Base-by-base conservation (phyloP, 148 eudicot species). In the Oxyria digyna region DNA sequence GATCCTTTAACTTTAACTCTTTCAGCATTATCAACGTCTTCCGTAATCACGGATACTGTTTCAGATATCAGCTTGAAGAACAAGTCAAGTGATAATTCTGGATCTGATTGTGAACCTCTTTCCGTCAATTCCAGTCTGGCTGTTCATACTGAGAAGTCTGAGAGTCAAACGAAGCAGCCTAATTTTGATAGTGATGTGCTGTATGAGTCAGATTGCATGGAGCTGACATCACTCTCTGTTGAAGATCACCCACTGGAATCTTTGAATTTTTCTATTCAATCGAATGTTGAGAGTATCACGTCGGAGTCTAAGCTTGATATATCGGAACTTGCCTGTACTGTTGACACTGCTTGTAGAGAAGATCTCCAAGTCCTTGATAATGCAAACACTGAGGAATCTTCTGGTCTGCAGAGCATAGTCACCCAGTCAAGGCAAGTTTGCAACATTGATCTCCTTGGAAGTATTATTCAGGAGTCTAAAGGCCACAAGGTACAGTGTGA, bases 381-480 rank as follows among this genome's bases (percentile, higher is more conserved):
- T 42, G 52, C 65, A 14, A 14, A 15, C 18, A 29, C 70, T 72
- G 77, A 68, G 62, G 73, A 72, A 59, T 79, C 72, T 69, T 49
- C 79, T 68, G 29, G 68, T 62, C 54, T 69, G 64, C 78, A 78
- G 46, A 69, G 81, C 55, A 65, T 72, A 37, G 74, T 85, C 37
- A 75, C 87, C 27, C 78, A 76, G 54, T 89, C 96, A 45, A 83
- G 81, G 24, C 82, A 89, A 76, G 67, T 81, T 42, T 84, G 87
- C 73, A 75, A 81, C 68, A 77, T 82, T 31, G 74, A 78, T 68
- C 75, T 87, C 70, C 79, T 92, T 59, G 89, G 85, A 78, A 86
- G 80, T 46, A 75, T 84, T 33, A 80, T 89, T 77, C 80, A 81
- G 71, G 84, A 85, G 69, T 91, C 97, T 23, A 86, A 73, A 77